Conservation (phyloP, 176 grass and related monocot genomes). For the Rhynchospora breviuscula region DNA sequence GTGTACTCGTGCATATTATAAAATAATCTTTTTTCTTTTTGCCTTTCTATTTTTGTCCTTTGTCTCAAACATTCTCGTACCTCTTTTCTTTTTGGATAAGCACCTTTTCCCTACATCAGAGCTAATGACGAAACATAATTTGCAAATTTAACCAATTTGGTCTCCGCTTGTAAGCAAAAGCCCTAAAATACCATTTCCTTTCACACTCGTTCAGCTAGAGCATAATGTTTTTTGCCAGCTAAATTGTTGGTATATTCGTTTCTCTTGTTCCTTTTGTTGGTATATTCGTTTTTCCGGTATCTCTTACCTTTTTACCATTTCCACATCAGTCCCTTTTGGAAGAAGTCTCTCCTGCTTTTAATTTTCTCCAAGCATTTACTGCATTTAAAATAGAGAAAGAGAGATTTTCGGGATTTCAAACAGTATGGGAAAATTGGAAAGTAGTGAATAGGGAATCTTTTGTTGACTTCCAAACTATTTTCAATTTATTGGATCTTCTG, state of each 20-base stretch:
- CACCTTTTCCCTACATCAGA: not conserved
- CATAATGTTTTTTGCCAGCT: not conserved
- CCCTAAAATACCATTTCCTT: not conserved
- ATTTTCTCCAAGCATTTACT: not conserved
- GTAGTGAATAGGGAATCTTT: not conserved
- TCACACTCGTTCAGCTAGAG: not conserved
- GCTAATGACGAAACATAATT: not conserved
- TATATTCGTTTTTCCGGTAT: not conserved
- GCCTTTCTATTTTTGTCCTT: not conserved
- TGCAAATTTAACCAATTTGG: not conserved
- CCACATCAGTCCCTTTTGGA: not conserved
- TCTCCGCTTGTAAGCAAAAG: not conserved
- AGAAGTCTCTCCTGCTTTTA: not conserved
- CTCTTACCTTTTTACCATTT: not conserved
- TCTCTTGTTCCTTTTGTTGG: not conserved
- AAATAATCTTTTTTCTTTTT: not conserved
- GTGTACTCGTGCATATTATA: not conserved
- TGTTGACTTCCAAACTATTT: not conserved
- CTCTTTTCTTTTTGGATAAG: not conserved
- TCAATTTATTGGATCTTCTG: not conserved
- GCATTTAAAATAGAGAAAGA: not conserved
- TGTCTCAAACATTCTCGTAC: not conserved
- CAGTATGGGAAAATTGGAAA: not conserved
- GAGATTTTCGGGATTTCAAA: not conserved
- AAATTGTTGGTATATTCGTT: not conserved